Conservation (phyloP, 768 basidiomycete species). For the Galerina marginata region DNA sequence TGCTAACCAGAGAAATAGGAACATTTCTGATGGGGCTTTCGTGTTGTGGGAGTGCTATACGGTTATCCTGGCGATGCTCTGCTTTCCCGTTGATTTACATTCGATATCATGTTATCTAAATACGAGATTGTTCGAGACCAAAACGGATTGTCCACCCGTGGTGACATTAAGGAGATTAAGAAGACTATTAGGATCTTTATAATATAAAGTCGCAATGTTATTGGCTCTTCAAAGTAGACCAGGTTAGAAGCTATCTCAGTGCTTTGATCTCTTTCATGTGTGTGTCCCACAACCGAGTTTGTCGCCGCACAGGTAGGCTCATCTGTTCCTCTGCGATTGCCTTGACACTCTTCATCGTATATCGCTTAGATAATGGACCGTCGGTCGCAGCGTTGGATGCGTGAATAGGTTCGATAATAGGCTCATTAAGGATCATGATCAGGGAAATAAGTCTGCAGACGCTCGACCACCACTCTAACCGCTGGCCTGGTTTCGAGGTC, state of each 20-base stretch:
- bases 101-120: conserved; percentile 9
- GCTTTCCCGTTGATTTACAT: conserved; percentile 10
- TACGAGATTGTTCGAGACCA: conserved; percentile 2
- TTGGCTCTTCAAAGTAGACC: neutral
- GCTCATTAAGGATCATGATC: conserved; percentile 86
- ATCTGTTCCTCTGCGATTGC: conserved; percentile 80
- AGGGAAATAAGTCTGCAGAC: conserved; percentile 87
- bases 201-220: too few species aligned
- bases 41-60: conserved; percentile 12
- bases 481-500: conserved; percentile 58
- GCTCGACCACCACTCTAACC: conserved; percentile 79
- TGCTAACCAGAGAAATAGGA: conserved; percentile 42
- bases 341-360: conserved; percentile 76
- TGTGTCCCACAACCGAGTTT: conserved; percentile 50
- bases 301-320: conserved; percentile 44
- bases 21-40: conserved; percentile 52
- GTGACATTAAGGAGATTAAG: too few species aligned
- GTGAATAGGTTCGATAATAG: conserved; percentile 47
- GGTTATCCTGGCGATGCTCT: conserved; percentile 11
- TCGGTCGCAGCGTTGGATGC: conserved; percentile 14
- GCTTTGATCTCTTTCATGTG: conserved; percentile 46
- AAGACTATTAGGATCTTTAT: too few species aligned
- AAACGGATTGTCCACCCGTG: neutral
- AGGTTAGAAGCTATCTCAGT: neutral
- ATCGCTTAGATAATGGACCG: conserved; percentile 31